Evolutionary conservation across 179 eudicot species (phyloP).

Genomic region (Pouteria campechiana): DNA sequence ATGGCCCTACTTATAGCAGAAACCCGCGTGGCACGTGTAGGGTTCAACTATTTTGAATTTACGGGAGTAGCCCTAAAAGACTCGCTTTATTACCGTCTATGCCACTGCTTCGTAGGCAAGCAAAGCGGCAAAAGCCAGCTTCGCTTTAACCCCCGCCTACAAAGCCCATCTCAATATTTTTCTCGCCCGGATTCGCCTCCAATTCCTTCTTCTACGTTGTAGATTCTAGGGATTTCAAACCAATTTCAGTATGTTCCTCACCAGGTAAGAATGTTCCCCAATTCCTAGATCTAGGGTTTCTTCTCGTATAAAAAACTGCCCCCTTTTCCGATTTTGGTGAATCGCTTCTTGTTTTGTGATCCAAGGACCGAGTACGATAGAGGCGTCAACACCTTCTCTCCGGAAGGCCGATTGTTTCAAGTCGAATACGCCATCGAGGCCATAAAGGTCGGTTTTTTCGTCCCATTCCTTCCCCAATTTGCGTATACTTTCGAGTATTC

Average conservation of each 20-base stretch:
- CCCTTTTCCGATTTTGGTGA: background rate
- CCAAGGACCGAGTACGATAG: constrained; percentile 97
- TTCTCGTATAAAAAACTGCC: no score
- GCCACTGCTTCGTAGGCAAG: no score
- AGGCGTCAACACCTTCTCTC: constrained; percentile 98
- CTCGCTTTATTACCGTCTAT: no score
- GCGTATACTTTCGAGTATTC: background rate
- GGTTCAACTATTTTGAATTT: no score
- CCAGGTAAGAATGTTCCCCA: constrained; percentile 45
- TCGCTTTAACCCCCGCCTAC: no score
- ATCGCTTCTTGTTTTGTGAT: background rate
- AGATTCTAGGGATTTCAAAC: background rate
- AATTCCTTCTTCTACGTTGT: no score
- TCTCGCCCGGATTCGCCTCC: no score
- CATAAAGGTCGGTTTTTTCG: constrained; percentile 97
- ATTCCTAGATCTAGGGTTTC: constrained; percentile 9
- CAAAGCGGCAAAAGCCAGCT: no score
- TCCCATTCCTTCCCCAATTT: background rate
- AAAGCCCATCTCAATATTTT: no score
- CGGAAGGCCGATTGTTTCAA: constrained; percentile 97
- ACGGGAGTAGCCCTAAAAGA: no score
- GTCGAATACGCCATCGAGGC: constrained; percentile 99
- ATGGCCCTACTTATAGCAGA: no score
- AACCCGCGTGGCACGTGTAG: no score
- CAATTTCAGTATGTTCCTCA: constrained; percentile 54